Base-by-base conservation (phyloP, 2,329 filamentous ascomycete genomes). In the Fusarium hainanense region DNA sequence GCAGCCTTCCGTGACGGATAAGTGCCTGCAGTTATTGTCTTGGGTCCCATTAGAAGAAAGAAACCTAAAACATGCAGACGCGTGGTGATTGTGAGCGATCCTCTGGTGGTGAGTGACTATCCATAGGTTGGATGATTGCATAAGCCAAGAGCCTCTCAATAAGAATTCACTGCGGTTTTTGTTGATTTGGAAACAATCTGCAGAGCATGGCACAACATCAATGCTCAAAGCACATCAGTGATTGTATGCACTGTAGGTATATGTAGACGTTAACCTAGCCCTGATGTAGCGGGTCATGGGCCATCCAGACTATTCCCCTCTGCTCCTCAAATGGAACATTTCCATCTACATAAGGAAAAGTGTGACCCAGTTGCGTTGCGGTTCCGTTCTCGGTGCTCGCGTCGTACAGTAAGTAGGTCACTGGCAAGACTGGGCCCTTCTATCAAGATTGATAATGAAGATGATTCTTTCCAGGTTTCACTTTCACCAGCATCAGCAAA, bases 1-100 rank as follows among this genome's bases (percentile, higher is more conserved):
- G 58, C 41, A 56, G 40, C 56, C 63, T 56, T 63, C 55, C 69
- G 66, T 44, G 51, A 49, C 60, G 63, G 58, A 63, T 50, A 61
- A 64, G 59, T 68, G 51, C 64, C 60, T 69, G 49, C 59, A 65
- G 47, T 43, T 49, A 41, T 49, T 49, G 56, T 52, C 50, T 37
- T 66, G 61, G 48, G 30, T 52, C 23, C 60, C 37, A 32, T 63
- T 50, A 43, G 18, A 34, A 30, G 18, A 63, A 40, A 30, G 30
- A 49, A 55, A 44, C 46, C 56, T 54, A 43, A 63, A 51, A 51
- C 44, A 27, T 21, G 28, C 40, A 30, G 41, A 42, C 37, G 58
- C 46, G 43, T 23, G 34, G 25, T 57, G 25, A 57, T 51, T 13
- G 27, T 32, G n/a, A 28, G 23, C 23, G 21, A 40, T 32, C 13